A percentile compares a stretch with the other conserved stretches of the same genome.
These are phyloP conservation scores for Plectosphaerella cucumerina DNA, from an alignment of 2,329 filamentous ascomycete genomes.

Conservation along the genomic window DNA sequence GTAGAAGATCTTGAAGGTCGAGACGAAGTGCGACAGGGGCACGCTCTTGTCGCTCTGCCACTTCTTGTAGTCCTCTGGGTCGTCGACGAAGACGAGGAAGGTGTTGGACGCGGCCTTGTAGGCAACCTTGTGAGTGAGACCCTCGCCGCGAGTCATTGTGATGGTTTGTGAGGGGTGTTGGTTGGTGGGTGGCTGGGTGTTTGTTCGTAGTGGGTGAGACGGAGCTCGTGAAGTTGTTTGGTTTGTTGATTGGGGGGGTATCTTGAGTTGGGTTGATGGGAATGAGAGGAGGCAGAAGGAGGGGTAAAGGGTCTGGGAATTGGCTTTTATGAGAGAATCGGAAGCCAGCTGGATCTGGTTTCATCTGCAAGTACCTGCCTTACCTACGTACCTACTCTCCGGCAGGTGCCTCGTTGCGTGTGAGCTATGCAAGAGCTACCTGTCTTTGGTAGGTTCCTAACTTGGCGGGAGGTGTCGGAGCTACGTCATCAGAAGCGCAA, in stretches of 20 bases:
- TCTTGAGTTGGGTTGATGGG: background rate
- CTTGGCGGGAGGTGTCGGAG: constrained; percentile 12
- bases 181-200: constrained; percentile 8
- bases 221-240: constrained; percentile 3
- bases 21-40: constrained; percentile 80
- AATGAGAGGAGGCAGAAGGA: background rate
- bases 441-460: background rate
- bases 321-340: background rate
- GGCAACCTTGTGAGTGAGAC: constrained; percentile 71
- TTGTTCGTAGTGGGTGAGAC: constrained; percentile 6
- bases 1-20: constrained; percentile 82
- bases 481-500: constrained; percentile 14
- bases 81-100: constrained; percentile 57
- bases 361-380: too few species aligned
- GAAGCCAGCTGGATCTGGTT: too few species aligned
- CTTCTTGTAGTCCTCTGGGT: constrained; percentile 62
- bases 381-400: too few species aligned
- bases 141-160: constrained; percentile 70
- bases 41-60: constrained; percentile 79
- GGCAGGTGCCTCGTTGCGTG: constrained; percentile 3
- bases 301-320: background rate
- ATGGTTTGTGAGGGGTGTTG: constrained; percentile 9
- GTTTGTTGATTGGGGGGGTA: constrained; percentile 3
- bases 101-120: constrained; percentile 68
- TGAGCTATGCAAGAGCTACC: background rate